Base-by-base conservation (phyloP, 176 grass and related monocot genomes). In the Guadua angustifolia region DNA sequence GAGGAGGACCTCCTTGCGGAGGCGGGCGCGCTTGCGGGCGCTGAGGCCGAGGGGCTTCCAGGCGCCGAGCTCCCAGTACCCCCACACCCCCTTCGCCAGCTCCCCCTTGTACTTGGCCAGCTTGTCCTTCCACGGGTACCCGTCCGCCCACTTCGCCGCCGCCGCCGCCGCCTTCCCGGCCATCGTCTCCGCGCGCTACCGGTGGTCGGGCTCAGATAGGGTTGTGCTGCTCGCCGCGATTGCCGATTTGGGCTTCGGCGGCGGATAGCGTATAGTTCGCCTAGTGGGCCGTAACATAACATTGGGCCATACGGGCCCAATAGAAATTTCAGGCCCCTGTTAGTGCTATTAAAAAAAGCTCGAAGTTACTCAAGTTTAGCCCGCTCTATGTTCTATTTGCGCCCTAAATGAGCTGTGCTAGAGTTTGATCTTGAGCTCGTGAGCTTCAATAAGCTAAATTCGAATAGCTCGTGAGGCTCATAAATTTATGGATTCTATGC, bases 21-120 rank as follows among this genome's bases (percentile, higher is more conserved):
- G 82, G 36, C 93, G 90, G 13, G 93, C 93, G n/a, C 93, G 95
- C 59, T 92, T 83, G 50, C 91, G 95, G 53, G 68, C 93, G 82
- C 86, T 93, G 82, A 98, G 49, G 45, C 87, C 91, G 12, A 95
- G 89, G 55, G 93, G 93, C 72, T 98, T 98, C 95, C 93, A 98
- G 0, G 95, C 93, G 22, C 95, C 95, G 17, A 98, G 91, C 72
- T 98, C 91, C 93, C 95, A 98, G 83, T 98, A 98, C 9, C 90
- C 90, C 93, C 90, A 95, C 61, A 95, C 90, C 25, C 90, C 90
- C 73, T 93, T 92, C 25, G 70, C 56, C 45, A 90, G 86, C 82
- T 93, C 90, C 66, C 62, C 82, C 67, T 82, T 93, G 86, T 82
- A 90, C 88, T 91, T 92, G 39, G 79, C 82, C 12, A 95, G 64